A percentile compares a stretch with the other conserved stretches of the same genome.
Conservation (phyloP, 805 yeast genomes). For the Saturnispora diversa region DNA sequence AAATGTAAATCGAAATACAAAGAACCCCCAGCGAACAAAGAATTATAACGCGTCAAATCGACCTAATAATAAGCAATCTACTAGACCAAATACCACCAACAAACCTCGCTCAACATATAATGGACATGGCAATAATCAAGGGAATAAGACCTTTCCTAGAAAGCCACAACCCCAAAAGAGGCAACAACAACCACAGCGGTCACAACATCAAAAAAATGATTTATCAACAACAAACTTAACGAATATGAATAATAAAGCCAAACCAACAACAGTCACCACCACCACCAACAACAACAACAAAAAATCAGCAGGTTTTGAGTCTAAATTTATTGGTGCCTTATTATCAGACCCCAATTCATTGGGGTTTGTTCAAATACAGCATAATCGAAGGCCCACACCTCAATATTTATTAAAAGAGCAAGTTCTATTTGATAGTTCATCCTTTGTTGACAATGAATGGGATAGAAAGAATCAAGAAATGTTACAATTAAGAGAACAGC, state of each 20-base stretch:
- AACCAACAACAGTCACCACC: no score
- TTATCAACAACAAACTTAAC: not conserved
- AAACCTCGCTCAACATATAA: not conserved
- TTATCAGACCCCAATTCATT: conserved; percentile 22
- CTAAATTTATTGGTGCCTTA: conserved; percentile 28
- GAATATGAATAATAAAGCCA: not conserved
- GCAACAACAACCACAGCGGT: not conserved
- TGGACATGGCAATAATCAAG: not conserved
- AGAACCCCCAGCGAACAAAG: not conserved
- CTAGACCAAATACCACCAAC: not conserved
- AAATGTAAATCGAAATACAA: not conserved
- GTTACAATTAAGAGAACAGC: conserved; percentile 45
- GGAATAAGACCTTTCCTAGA: not conserved
- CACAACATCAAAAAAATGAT: not conserved
- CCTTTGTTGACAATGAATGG: conserved; percentile 46
- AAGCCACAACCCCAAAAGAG: not conserved
- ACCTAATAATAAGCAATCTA: not conserved
- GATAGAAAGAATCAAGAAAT: conserved; percentile 63
- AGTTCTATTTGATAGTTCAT: conserved; percentile 30
- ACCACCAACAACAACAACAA: not conserved
- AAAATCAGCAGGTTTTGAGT: conserved; percentile 16
- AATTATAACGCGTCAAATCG: not conserved
- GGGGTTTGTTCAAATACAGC: conserved; percentile 24
- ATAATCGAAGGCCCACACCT: conserved; percentile 21
- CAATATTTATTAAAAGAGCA: conserved; percentile 28